Percentiles rank a stretch among this genome's conserved stretches.
These are phyloP conservation scores for Phaeosphaeriaceae sp. DNA, from an alignment of 2,329 filamentous ascomycete genomes.

Conservation along the genomic window DNA sequence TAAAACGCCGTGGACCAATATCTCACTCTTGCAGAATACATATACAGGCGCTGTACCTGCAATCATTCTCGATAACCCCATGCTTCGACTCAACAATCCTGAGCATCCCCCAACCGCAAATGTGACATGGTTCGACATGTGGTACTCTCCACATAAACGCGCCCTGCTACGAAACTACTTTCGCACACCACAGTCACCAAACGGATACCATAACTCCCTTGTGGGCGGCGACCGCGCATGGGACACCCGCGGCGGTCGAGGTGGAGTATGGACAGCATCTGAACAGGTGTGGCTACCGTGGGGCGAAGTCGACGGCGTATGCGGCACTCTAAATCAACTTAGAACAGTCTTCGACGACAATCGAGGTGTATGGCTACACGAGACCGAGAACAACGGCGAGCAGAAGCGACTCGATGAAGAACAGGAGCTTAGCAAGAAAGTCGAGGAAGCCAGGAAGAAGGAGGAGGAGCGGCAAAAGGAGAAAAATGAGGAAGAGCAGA, in stretches of 20 bases:
- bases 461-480: conserved; percentile 8
- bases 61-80: conserved; percentile 45
- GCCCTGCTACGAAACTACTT: conserved; percentile 59
- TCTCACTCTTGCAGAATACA: conserved; percentile 57
- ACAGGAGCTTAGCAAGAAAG: conserved; percentile 12
- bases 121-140: conserved; percentile 54
- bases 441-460: conserved; percentile 24
- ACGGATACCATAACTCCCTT: conserved; percentile 52
- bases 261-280: conserved; percentile 61
- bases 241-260: conserved; percentile 59
- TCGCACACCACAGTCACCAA: conserved; percentile 51
- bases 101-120: conserved; percentile 18
- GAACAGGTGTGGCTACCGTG: conserved; percentile 56
- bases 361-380: conserved; percentile 50
- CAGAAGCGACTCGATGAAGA: conserved; percentile 19
- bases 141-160: conserved; percentile 57
- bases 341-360: conserved; percentile 58
- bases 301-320: conserved; percentile 52
- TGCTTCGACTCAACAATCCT: conserved; percentile 35
- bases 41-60: conserved; percentile 56
- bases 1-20: conserved; percentile 50
- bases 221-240: conserved; percentile 56
- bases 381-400: conserved; percentile 28
- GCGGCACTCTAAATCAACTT: conserved; percentile 43
- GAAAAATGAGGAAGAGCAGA: conserved; percentile 14